Percentiles rank a stretch among this genome's conserved stretches.
Evolutionary conservation across 768 basidiomycete species (phyloP).

Genomic region (Galerina marginata): DNA sequence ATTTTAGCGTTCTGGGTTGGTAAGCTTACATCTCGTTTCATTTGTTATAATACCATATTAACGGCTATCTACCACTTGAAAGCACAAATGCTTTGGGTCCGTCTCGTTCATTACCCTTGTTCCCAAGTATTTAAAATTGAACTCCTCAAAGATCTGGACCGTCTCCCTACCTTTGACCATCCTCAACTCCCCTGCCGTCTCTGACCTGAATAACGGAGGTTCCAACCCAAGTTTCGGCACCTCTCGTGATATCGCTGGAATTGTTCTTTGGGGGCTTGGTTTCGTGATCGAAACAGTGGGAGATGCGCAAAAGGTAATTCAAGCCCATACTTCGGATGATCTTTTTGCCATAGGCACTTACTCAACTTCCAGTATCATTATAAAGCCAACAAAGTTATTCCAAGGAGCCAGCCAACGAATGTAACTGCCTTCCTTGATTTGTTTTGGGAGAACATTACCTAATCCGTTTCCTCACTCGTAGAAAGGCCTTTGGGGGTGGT

Average conservation of each 20-base stretch:
- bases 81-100: slow-evolving; percentile 68
- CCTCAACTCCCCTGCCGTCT: slow-evolving; percentile 71
- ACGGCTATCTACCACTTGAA: background rate
- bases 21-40: slow-evolving; percentile 19
- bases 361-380: slow-evolving; percentile 47
- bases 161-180: slow-evolving; percentile 69
- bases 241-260: slow-evolving; percentile 64
- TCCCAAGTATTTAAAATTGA: background rate
- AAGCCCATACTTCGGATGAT: background rate
- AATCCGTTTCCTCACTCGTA: slow-evolving; percentile 22
- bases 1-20: slow-evolving; percentile 60
- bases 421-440: slow-evolving; percentile 29
- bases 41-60: background rate
- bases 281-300: slow-evolving; percentile 59
- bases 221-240: slow-evolving; percentile 66
- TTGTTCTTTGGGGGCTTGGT: slow-evolving; percentile 65
- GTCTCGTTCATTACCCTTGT: slow-evolving; percentile 10
- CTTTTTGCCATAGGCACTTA: slow-evolving; percentile 2
- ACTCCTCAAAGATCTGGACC: slow-evolving; percentile 51
- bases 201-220: slow-evolving; percentile 47
- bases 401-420: slow-evolving; percentile 54
- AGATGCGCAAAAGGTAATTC: slow-evolving; percentile 60
- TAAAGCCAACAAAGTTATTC: slow-evolving; percentile 52
- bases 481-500: slow-evolving; percentile 60
- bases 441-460: background rate